Evolutionary conservation across 331 rosid species (phyloP).

Genomic region (Saraca asoca): DNA sequence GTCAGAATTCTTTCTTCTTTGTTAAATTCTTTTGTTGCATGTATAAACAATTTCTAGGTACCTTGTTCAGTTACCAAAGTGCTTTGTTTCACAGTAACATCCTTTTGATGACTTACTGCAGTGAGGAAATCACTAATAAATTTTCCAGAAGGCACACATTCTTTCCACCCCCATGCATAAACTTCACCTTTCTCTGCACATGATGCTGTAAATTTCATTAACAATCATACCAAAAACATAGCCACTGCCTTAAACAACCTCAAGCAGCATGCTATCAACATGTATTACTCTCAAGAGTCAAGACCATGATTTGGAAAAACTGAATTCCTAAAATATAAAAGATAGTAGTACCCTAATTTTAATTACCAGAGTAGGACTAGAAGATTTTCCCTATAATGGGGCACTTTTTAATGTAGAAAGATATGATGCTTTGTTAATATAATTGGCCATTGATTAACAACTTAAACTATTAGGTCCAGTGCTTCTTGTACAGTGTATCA

Average conservation of each 20-base stretch:
- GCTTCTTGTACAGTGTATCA: background rate
- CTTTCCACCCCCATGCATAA: constrained; percentile 95
- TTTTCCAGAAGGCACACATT: constrained; percentile 82
- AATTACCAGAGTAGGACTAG: too few relatives aligned
- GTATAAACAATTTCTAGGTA: constrained; percentile 33
- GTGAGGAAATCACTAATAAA: constrained; percentile 51
- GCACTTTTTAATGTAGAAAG: background rate
- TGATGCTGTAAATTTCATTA: constrained; percentile 7
- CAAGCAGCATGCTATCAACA: background rate
- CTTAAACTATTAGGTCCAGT: constrained; percentile 11
- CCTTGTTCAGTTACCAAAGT: constrained; percentile 62
- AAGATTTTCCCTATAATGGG: background rate
- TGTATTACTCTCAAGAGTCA: background rate
- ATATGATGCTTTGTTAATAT: background rate
- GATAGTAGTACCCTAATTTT: too few relatives aligned
- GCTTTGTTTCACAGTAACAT: constrained; percentile 50
- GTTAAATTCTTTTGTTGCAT: constrained; percentile 24
- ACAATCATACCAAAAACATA: background rate
- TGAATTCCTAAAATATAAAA: too few relatives aligned
- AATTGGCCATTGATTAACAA: background rate
- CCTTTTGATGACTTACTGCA: constrained; percentile 51
- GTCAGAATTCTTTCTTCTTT: constrained; percentile 30
- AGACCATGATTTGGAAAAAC: too few relatives aligned
- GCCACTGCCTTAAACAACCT: background rate
- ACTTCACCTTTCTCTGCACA: constrained; percentile 66